Base-by-base conservation (phyloP, 768 basidiomycete species). In the Panaeolus papilionaceus region DNA sequence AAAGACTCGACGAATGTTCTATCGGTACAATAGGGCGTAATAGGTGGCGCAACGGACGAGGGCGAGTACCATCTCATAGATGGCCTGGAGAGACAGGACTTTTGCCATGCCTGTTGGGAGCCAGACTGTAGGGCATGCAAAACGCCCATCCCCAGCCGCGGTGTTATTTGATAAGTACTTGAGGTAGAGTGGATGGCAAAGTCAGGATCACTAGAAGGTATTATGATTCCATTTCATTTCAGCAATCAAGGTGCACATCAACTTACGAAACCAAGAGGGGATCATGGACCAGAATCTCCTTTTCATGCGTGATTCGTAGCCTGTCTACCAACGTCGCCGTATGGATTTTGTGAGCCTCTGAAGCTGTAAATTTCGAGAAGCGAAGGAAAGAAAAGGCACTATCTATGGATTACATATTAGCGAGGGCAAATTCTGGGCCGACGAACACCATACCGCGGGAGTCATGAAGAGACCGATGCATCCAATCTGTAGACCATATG, bases 401-500 rank as follows among this genome's bases (percentile, higher is more conserved):
- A n/a, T 33, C 54, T 58, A 12, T 58, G 7, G 11, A 3, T 58
- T 82, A 0, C 12, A 7, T 9, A 37, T 58, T 37, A 58, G 33
- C 14, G 11, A 58, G 33, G 26, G 11, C 3, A 88, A 76, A 79
- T 65, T 70, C 75, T 80, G 20, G 10, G 65, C 33, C n/a, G 16
- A 37, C 2, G 42, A 40, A 54, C 11, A 58, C 28, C 54, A 7
- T 28, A 58, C 54, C 54, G 11, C 92, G 83, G 76, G 87, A 81
- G n/a, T 90, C 83, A 54, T 85, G 81, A 20, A 94, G 74, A 4
- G 94, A 95, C 40, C 78, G 81, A 67, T 90, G 82, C 47, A 98
- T 90, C 86, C 91, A 88, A 70, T 94, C 92, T 0, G 91, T 85
- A 0, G 89, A 85, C 97, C 98, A 99, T 66, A 99, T 96, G 76